These are phyloP conservation scores for Arthroderma uncinatum DNA, from an alignment of 2,329 filamentous ascomycete genomes.

Conservation along the genomic window DNA sequence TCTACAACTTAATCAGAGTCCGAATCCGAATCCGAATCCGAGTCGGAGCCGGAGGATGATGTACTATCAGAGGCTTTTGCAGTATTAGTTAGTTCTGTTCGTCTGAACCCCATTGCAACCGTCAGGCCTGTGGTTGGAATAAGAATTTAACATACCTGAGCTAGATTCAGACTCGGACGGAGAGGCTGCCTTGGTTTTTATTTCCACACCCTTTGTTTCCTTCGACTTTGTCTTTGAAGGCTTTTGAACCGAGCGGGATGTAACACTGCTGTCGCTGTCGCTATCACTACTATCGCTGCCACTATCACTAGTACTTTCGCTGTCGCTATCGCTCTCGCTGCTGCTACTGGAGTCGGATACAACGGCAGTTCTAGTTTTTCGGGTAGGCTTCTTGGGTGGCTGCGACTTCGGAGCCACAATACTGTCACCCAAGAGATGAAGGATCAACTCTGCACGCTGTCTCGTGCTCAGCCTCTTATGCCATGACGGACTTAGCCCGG, in stretches of 20 bases:
- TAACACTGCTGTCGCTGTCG: conserved; percentile 8
- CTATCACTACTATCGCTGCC: conserved; percentile 20
- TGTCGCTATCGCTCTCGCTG: conserved; percentile 25
- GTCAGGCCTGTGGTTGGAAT: not conserved
- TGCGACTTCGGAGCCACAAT: conserved; percentile 8
- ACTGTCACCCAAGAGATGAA: conserved; percentile 25
- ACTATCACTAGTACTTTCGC: conserved; percentile 15
- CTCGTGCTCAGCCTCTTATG: conserved; percentile 26
- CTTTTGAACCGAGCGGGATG: not conserved
- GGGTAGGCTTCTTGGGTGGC: conserved; percentile 10
- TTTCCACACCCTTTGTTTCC: not conserved
- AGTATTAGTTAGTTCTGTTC: not conserved
- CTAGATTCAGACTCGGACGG: not conserved
- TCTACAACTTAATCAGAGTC: too few relatives aligned
- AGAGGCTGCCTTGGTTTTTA: not conserved
- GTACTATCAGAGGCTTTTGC: not conserved
- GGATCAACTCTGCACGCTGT: conserved; percentile 30
- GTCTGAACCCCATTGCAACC: not conserved
- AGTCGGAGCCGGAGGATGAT: conserved; percentile 9
- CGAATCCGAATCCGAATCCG: conserved; percentile 8
- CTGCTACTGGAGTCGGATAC: conserved; percentile 35
- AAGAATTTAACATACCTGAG: not conserved
- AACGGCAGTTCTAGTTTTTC: conserved; percentile 26
- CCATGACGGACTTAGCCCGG: conserved; percentile 9
- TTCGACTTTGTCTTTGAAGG: not conserved